Evolutionary conservation across 768 basidiomycete species (phyloP), one percentile per base, ranked within the genome.

Genomic region (Suillus paluster): DNA sequence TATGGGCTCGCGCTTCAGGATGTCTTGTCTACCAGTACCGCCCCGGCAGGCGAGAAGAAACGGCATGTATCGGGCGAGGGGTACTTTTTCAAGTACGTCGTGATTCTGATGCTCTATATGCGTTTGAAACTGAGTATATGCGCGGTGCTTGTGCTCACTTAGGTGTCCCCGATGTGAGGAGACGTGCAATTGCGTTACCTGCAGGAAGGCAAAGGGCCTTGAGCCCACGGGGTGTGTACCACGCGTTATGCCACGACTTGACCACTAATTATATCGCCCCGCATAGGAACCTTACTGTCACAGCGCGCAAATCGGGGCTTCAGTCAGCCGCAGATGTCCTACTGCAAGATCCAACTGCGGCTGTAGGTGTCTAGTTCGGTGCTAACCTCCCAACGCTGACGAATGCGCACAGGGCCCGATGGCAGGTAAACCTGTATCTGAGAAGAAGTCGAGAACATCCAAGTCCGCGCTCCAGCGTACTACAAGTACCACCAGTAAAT

Each of bases 111-210:
- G 34, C 57, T 59, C 30, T 39, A 39, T 48, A 63, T 58, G 59
- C 54, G 17, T 23, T 44, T 53, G 57, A 42, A 58, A 66, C 66
- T 66, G 50, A 60, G 61, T 23, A 59, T 66, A 62, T 55, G 56
- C 52, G 38, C 12, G 49, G 14, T 39, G 23, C 21, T n/a, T 52
- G 50, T 2, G 6, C 30, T 33, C 30, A 56, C 48, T 30, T 64
- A 92, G 90, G 70, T 93, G 91, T 65, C 89, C 89, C 5, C 83
- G 80, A 66, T 93, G 91, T 62, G 76, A 81, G 56, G 85, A 83
- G 65, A 74, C 79, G 11, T 93, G 91, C 74, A 90, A 86, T 70
- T 93, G 91, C 64, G 78, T 81, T 45, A 72, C 70, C 5, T 93
- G 91, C 73, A 82, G 86, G 61, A 90, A 87, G 72, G 77, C 82